Evolutionary conservation across 2,329 filamentous ascomycete genomes (phyloP).

Genomic region (Claviceps humidiphila): DNA sequence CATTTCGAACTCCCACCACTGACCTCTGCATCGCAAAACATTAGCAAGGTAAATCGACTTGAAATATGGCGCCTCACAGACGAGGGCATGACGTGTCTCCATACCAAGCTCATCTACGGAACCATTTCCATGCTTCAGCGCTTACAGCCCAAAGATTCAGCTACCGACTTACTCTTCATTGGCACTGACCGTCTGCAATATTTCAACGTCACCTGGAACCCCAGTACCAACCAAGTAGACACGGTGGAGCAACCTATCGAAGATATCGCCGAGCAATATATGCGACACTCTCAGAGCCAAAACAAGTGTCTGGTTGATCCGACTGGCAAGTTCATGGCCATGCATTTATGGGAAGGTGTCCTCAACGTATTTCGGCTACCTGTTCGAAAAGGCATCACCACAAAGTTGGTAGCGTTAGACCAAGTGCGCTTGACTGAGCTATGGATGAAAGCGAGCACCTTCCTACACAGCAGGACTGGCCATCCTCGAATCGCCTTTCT

Average conservation of each 20-base stretch:
- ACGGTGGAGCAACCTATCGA: slow-evolving; percentile 37
- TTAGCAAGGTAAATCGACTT: slow-evolving; percentile 69
- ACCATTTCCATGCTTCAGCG: slow-evolving; percentile 75
- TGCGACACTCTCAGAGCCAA: slow-evolving; percentile 69
- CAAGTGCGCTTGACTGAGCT: slow-evolving; percentile 45
- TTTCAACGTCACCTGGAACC: slow-evolving; percentile 79
- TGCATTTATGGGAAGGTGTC: slow-evolving; percentile 49
- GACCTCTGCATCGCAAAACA: slow-evolving; percentile 4
- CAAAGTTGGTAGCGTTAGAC: slow-evolving; percentile 35
- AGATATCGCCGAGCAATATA: slow-evolving; percentile 43
- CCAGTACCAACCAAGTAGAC: slow-evolving; percentile 35
- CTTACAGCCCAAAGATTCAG: slow-evolving; percentile 59
- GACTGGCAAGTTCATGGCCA: slow-evolving; percentile 46
- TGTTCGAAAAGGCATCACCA: slow-evolving; percentile 29
- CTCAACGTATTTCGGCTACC: slow-evolving; percentile 41
- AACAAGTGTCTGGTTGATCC: slow-evolving; percentile 79
- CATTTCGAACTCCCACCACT: not conserved
- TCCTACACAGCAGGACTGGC: slow-evolving; percentile 44
- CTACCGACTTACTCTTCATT: slow-evolving; percentile 77
- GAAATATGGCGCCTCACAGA: slow-evolving; percentile 65
- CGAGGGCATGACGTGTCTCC: slow-evolving; percentile 51
- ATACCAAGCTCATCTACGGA: slow-evolving; percentile 66
- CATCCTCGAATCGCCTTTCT: slow-evolving; percentile 45
- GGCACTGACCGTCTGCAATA: slow-evolving; percentile 84
- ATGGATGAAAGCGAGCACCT: slow-evolving; percentile 44